Evolutionary conservation across 805 yeast genomes (phyloP).

Genomic region (Geotrichum ghanense): DNA sequence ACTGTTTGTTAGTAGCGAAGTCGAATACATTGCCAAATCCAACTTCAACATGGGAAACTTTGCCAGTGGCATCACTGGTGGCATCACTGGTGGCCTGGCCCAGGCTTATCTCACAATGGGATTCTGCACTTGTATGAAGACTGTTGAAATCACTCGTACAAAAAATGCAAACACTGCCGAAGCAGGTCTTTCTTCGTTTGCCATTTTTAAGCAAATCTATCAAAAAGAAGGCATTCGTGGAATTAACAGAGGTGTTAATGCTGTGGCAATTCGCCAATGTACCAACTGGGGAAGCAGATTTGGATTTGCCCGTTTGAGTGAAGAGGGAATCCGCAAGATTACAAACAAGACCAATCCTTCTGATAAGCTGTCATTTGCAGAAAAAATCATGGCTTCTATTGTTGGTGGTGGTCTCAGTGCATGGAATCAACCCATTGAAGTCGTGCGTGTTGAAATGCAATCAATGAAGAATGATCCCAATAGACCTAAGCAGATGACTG

Average conservation of each 20-base stretch:
- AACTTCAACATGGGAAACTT: slow-evolving; percentile 49
- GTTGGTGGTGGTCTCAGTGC: slow-evolving; percentile 97
- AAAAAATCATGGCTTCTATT: slow-evolving; percentile 75
- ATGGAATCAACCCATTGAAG: slow-evolving; percentile 99
- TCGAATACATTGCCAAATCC: slow-evolving; percentile 61
- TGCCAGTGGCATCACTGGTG: slow-evolving; percentile 87
- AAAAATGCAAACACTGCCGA: slow-evolving; percentile 65
- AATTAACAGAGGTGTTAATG: slow-evolving; percentile 95
- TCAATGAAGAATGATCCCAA: slow-evolving; percentile 88
- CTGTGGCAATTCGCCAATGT: slow-evolving; percentile 97
- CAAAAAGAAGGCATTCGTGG: slow-evolving; percentile 84
- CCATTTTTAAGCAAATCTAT: slow-evolving; percentile 79
- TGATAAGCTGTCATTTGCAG: slow-evolving; percentile 51
- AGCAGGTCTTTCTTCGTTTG: slow-evolving; percentile 63
- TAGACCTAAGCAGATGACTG: slow-evolving; percentile 85
- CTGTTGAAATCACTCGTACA: slow-evolving; percentile 89
- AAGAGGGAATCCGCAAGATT: slow-evolving; percentile 59
- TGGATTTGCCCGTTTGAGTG: slow-evolving; percentile 86
- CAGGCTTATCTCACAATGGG: slow-evolving; percentile 96
- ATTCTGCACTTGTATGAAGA: slow-evolving; percentile 97
- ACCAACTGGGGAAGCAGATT: slow-evolving; percentile 99
- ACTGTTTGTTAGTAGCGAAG: slow-evolving; percentile 84
- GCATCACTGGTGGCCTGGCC: slow-evolving; percentile 90
- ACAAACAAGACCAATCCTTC: slow-evolving; percentile 50
- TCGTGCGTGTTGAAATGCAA: slow-evolving; percentile 96